A percentile compares a stretch with the other conserved stretches of the same genome.
phyloP scores from a whole-genome alignment of 2,329 filamentous ascomycete genomes.

The Knufia fluminis region DNA sequence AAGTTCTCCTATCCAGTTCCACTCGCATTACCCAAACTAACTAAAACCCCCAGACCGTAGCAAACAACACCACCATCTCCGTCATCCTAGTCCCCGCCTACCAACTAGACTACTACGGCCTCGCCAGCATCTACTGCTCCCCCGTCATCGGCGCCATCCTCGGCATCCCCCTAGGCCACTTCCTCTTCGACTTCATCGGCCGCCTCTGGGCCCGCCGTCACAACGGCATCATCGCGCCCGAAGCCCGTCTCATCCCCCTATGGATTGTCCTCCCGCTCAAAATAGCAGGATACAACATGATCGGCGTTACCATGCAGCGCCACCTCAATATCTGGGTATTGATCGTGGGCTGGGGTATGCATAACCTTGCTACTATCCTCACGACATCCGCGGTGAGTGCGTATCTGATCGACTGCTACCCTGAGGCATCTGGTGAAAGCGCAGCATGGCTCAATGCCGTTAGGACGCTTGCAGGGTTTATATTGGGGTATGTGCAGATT shows the following conservation, averaged over 20 bases:
- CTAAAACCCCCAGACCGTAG: too few relatives aligned
- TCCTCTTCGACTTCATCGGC: conserved; percentile 44
- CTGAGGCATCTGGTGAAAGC: conserved; percentile 43
- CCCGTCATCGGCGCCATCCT: conserved; percentile 44
- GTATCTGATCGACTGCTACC: conserved; percentile 46
- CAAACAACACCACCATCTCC: conserved; percentile 46
- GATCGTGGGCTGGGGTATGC: conserved; percentile 41
- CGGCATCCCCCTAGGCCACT: conserved; percentile 45
- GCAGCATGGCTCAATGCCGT: conserved; percentile 43
- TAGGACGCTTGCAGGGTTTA: conserved; percentile 41
- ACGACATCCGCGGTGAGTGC: conserved; percentile 43
- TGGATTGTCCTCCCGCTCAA: conserved; percentile 40
- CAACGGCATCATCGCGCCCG: conserved; percentile 45
- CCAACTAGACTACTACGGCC: conserved; percentile 38
- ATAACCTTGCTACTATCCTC: conserved; percentile 47
- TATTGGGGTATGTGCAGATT: conserved; percentile 35
- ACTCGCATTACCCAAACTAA: too few relatives aligned
- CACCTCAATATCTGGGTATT: conserved; percentile 43
- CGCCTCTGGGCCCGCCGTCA: conserved; percentile 38
- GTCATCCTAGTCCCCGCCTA: conserved; percentile 43
- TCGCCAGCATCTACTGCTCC: conserved; percentile 48
- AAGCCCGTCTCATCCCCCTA: conserved; percentile 44
- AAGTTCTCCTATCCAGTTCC: too few relatives aligned
- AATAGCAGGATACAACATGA: conserved; percentile 31
- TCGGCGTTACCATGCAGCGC: conserved; percentile 41